Conservation (phyloP, 2,329 filamentous ascomycete species). For the Juglanconis sp. region DNA sequence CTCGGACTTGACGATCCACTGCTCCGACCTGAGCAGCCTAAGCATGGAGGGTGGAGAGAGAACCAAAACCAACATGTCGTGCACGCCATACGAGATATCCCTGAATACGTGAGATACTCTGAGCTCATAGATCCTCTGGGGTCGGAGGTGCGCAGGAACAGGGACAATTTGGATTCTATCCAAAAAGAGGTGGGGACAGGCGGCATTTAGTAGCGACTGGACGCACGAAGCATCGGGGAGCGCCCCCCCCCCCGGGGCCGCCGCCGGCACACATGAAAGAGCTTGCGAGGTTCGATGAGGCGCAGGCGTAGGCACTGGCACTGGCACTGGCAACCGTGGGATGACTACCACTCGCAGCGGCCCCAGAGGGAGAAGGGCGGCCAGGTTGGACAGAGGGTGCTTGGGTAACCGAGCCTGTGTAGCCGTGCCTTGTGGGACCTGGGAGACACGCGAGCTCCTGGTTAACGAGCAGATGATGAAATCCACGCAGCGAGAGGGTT, state of each 20-base stretch:
- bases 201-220: slow-evolving; percentile 31
- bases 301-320: neutral
- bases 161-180: slow-evolving; percentile 32
- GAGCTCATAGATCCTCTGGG: slow-evolving; percentile 42
- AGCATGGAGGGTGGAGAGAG: slow-evolving; percentile 40
- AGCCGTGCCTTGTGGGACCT: slow-evolving; percentile 27
- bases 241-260: neutral
- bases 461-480: slow-evolving; percentile 19
- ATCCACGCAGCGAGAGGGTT: slow-evolving; percentile 1
- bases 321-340: neutral
- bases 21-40: slow-evolving; percentile 46
- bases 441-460: slow-evolving; percentile 24
- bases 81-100: slow-evolving; percentile 12
- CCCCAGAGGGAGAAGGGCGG: slow-evolving; percentile 13
- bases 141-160: slow-evolving; percentile 27
- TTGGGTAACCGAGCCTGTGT: slow-evolving; percentile 26
- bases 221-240: slow-evolving; percentile 27
- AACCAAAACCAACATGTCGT: slow-evolving; percentile 38
- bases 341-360: neutral
- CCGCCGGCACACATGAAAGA: neutral
- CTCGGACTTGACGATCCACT: slow-evolving; percentile 41
- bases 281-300: neutral
- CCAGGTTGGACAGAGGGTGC: slow-evolving; percentile 25
- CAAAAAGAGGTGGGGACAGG: slow-evolving; percentile 30
- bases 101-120: slow-evolving; percentile 27